Base-by-base conservation (phyloP, 2,329 filamentous ascomycete species). In the Botrytis byssoidea region DNA sequence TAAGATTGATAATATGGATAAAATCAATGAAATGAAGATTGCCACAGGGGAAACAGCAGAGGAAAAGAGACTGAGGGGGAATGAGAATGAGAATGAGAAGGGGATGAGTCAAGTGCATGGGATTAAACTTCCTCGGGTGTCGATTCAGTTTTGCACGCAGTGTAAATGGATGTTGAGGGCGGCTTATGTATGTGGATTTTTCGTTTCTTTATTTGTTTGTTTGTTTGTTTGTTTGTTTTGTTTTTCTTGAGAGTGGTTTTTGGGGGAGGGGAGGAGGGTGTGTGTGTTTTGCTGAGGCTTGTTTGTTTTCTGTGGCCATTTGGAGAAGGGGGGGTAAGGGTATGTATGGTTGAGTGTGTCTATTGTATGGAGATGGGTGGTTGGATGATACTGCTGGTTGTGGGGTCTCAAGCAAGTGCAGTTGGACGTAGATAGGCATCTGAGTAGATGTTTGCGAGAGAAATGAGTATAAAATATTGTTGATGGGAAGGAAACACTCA, bases 71-170 rank as follows among this genome's bases (percentile, higher is more conserved):
- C 63, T 12, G 37, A 40, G 12, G 9, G 37, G 14, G 37, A 40
- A 40, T 2, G 37, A 37, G 37, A 37, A 40, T 10, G 37, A 40
- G 37, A 40, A 40, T 10, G 37, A 16, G 57, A 20, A 37, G 20
- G 51, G 29, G 8, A 51, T 40, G 14, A 29, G 12, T 29, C 25
- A 57, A 16, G 51, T 35, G 16, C 16, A 22, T 32, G 57, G 40
- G 20, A 42, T 71, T 20, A 32, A 20, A 20, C 44, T 73, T 18
- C 94, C 94, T 5, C 89, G 94, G 64, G 87, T 98, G 71, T 91
- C 91, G n/a, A 97, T 98, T 80, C 89, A 92, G 77, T 98, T 93
- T 84, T 98, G 95, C 84, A 97, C 93, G 0, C 94, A 97, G 84
- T 98, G 94, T 83, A 93, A 93, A 84, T 97, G 94, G 77, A 93